Evolutionary conservation across 768 basidiomycete species (phyloP).

Genomic region (Dacryopinax primogenitus): DNA sequence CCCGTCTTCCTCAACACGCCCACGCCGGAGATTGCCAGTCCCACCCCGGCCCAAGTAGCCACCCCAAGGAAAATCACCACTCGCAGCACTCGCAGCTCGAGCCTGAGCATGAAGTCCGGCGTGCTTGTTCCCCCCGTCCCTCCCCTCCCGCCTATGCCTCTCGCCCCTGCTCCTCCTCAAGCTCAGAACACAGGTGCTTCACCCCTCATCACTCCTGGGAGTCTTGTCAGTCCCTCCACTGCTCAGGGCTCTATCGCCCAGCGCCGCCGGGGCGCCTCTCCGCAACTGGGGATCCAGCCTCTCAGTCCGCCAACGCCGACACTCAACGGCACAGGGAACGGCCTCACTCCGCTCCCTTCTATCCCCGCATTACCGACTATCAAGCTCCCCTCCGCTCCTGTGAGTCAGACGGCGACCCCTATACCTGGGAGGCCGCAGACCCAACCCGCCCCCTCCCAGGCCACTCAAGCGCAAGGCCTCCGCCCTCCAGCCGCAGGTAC

Average conservation of each 20-base stretch:
- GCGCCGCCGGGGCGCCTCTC: constrained; percentile 9
- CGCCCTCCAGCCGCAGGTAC: constrained; percentile 25
- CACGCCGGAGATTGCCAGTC: background rate
- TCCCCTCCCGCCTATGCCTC: background rate
- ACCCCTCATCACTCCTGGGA: background rate
- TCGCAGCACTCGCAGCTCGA: background rate
- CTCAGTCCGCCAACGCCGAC: no score
- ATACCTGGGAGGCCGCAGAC: background rate
- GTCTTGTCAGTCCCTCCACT: constrained; percentile 13
- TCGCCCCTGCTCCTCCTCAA: background rate
- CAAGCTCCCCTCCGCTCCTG: constrained; percentile 1
- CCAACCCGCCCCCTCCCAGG: background rate
- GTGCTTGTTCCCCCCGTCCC: background rate
- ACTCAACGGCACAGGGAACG: no score
- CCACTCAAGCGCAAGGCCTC: background rate
- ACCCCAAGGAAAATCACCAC: background rate
- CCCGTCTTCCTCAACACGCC: no score
- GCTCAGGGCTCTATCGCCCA: constrained; percentile 17
- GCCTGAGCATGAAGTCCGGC: background rate
- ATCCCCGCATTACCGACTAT: background rate
- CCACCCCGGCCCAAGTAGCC: no score
- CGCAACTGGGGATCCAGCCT: background rate
- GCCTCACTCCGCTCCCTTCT: background rate
- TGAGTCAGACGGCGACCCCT: background rate
- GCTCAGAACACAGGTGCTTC: background rate